phyloP scores from a whole-genome alignment of 1,284 basidiomycete species.

The Ganoderma resinaceum region DNA sequence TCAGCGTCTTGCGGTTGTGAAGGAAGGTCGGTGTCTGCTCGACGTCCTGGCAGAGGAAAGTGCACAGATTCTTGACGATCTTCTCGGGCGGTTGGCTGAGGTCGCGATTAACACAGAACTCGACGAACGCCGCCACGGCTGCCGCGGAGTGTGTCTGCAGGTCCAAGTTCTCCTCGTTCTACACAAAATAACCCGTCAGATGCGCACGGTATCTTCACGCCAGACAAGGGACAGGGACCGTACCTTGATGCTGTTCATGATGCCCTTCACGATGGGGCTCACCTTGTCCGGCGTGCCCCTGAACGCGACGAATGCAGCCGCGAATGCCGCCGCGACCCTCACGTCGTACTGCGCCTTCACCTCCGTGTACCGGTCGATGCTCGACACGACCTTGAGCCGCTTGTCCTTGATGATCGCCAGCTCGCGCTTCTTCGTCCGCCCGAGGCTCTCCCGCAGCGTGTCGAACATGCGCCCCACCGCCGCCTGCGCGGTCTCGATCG shows the following conservation, averaged over 20 bases:
- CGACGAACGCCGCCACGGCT: slow-evolving; percentile 88
- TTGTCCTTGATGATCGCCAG: slow-evolving; percentile 82
- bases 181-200: not conserved
- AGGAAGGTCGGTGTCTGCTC: slow-evolving; percentile 91
- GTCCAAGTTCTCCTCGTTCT: slow-evolving; percentile 92
- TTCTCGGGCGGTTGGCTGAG: slow-evolving; percentile 81
- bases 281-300: slow-evolving; percentile 90
- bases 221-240: slow-evolving; percentile 27
- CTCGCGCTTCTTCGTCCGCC: slow-evolving; percentile 81
- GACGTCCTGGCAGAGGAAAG: slow-evolving; percentile 94
- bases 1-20: slow-evolving; percentile 60
- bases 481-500: slow-evolving; percentile 80
- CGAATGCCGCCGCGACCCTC: slow-evolving; percentile 89
- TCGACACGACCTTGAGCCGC: slow-evolving; percentile 73
- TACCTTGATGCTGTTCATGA: slow-evolving; percentile 98
- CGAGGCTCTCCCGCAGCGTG: slow-evolving; percentile 76
- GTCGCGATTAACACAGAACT: slow-evolving; percentile 80
- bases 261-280: slow-evolving; percentile 94
- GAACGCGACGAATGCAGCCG: slow-evolving; percentile 90
- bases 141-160: slow-evolving; percentile 91
- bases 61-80: slow-evolving; percentile 97
- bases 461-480: slow-evolving; percentile 79
- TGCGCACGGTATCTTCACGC: not conserved
- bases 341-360: slow-evolving; percentile 90
- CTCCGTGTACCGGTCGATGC: slow-evolving; percentile 84